Evolutionary conservation across 306 rosid species (phyloP).

Genomic region (Trichosanthes truncata): DNA sequence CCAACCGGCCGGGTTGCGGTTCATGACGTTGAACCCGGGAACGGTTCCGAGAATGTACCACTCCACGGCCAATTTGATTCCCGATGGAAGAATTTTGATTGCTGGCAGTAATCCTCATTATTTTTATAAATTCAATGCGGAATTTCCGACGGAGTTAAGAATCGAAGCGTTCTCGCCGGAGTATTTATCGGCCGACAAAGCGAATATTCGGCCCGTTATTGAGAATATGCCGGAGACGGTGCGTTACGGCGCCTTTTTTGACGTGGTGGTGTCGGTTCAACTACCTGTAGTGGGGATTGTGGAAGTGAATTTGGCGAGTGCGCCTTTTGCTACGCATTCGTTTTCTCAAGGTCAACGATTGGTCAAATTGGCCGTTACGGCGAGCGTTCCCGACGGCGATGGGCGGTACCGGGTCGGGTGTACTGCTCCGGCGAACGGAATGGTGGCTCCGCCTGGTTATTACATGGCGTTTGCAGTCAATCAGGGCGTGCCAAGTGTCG

Average conservation of each 20-base stretch:
- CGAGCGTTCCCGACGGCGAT: slow-evolving; percentile 30
- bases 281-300: slow-evolving; percentile 63
- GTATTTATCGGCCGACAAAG: slow-evolving; percentile 44
- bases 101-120: slow-evolving; percentile 82
- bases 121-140: slow-evolving; percentile 38
- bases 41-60: slow-evolving; percentile 72
- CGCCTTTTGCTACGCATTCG: slow-evolving; percentile 82
- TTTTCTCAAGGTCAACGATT: slow-evolving; percentile 83
- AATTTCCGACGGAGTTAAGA: slow-evolving; percentile 59
- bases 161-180: slow-evolving; percentile 82
- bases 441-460: slow-evolving; percentile 79
- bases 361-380: slow-evolving; percentile 51
- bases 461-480: slow-evolving; percentile 83
- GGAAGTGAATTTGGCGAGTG: slow-evolving; percentile 59
- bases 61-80: slow-evolving; percentile 67
- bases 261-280: slow-evolving; percentile 42
- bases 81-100: slow-evolving; percentile 59
- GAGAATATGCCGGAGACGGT: slow-evolving; percentile 41
- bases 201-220: slow-evolving; percentile 51
- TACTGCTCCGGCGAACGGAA: slow-evolving; percentile 56
- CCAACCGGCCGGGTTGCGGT: slow-evolving; percentile 63
- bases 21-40: slow-evolving; percentile 73
- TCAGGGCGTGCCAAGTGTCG: slow-evolving; percentile 86
- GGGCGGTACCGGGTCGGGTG: slow-evolving; percentile 38
- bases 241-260: slow-evolving; percentile 39